Evolutionary conservation across 345 rosid species (phyloP), one percentile per base, ranked within the genome.

Genomic region (Draba incana): DNA sequence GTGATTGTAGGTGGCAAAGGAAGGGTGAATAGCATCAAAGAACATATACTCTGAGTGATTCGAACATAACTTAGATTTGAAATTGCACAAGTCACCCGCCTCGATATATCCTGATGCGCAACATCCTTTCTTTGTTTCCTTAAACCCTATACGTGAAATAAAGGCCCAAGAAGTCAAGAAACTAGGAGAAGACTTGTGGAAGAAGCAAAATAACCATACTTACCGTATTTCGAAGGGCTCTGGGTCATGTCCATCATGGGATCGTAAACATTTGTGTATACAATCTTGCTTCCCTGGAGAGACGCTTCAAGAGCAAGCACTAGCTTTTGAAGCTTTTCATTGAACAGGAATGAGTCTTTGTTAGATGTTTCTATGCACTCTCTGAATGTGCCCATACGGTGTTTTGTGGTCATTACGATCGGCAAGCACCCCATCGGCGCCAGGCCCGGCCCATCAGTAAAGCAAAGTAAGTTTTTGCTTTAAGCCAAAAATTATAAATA

Each of bases 391-490:
- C 28, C 47, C n/a, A 0, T 47, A 16, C 7, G 11, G 44, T 11
- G 6, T 23, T 47, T 33, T 11, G 20, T 11, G 42, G 77, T 77
- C 62, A 73, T 63, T 53, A 82, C 85, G 37, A 82, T 20, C 2
- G 90, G 90, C 8, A 86, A 37, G 51, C 92, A 86, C 2, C 92
- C 88, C 0, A 82, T 65, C 3, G 87, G 92, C 2, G 85, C 80
- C 5, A 83, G 70, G 30, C 96, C 88, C n/a, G n/a, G n/a, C n/a
- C n/a, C n/a, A n/a, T n/a, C n/a, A n/a, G n/a, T n/a, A n/a, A n/a
- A n/a, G n/a, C n/a, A n/a, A n/a, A n/a, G n/a, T n/a, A n/a, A n/a
- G n/a, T n/a, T n/a, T n/a, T n/a, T n/a, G n/a, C n/a, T n/a, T n/a
- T n/a, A n/a, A n/a, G n/a, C n/a, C n/a, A n/a, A n/a, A n/a, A n/a